These are phyloP conservation scores for Mycotypha africana DNA, from an alignment of 371 early-diverging fungal genomes.

Conservation along the genomic window DNA sequence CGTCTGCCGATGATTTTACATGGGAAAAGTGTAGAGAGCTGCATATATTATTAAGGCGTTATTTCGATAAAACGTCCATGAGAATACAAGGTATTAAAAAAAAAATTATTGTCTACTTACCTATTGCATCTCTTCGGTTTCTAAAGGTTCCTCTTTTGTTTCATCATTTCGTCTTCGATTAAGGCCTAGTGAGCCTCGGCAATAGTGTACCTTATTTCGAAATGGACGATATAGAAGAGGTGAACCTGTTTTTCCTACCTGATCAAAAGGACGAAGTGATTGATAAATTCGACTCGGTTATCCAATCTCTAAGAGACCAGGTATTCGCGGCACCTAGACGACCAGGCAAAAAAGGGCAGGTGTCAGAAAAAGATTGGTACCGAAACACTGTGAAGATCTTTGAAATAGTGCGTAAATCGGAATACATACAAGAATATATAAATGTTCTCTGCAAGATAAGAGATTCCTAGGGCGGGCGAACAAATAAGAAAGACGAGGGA, in stretches of 20 bases:
- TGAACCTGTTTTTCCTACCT: slow-evolving; percentile 28
- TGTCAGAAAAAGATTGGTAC: slow-evolving; percentile 53
- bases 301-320: slow-evolving; percentile 37
- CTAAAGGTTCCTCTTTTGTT: no score
- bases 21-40: slow-evolving; percentile 15
- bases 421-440: slow-evolving; percentile 30
- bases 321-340: slow-evolving; percentile 43
- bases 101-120: not conserved
- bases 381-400: slow-evolving; percentile 30
- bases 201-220: slow-evolving; percentile 21
- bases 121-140: no score
- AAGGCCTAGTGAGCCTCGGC: slow-evolving; percentile 28
- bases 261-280: slow-evolving; percentile 2
- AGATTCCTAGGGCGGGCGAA: no score
- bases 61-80: slow-evolving; percentile 35
- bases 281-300: slow-evolving; percentile 30
- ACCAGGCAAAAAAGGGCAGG: slow-evolving; percentile 38
- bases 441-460: slow-evolving; percentile 16
- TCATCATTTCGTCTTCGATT: no score
- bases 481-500: no score
- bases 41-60: slow-evolving; percentile 12
- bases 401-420: slow-evolving; percentile 40
- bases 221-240: not conserved
- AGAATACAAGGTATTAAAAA: slow-evolving; percentile 33
- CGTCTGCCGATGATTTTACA: slow-evolving; percentile 25